Conservation (phyloP, 306 rosid species). For the Crataegus laevigata region DNA sequence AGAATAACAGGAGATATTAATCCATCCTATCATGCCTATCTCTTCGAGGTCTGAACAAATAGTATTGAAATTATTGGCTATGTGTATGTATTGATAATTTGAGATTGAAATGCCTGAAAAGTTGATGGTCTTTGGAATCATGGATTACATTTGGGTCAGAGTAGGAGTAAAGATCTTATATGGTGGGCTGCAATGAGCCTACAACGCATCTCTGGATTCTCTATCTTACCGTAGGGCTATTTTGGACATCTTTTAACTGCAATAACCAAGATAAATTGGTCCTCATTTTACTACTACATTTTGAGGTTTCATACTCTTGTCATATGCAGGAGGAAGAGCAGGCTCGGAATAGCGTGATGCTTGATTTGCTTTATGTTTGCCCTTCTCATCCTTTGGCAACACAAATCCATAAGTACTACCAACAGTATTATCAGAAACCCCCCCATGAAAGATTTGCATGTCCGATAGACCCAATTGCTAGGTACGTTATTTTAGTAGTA, state of each 20-base stretch:
- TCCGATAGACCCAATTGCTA: conserved; percentile 43
- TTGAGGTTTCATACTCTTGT: conserved; percentile 25
- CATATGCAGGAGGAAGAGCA: conserved; percentile 71
- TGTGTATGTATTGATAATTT: neutral
- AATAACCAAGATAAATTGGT: neutral
- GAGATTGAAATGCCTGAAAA: neutral
- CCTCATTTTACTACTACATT: neutral
- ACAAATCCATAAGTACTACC: conserved; percentile 40
- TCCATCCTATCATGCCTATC: neutral
- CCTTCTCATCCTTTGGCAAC: conserved; percentile 58
- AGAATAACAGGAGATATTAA: neutral
- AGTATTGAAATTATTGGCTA: neutral
- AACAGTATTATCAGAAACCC: conserved; percentile 27
- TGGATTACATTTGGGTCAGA: neutral
- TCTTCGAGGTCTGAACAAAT: neutral
- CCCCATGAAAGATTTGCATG: conserved; percentile 24
- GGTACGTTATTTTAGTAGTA: conserved; percentile 47
- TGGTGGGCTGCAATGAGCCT: neutral
- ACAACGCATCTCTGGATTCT: neutral
- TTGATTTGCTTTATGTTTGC: conserved; percentile 69
- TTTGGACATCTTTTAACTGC: neutral
- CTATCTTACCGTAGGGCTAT: neutral
- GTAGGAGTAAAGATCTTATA: neutral
- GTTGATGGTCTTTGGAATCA: neutral
- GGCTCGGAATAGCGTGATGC: conserved; percentile 64